Conservation (phyloP, 2,329 filamentous ascomycete genomes). For the Chrysoporthe deuterocubensis region DNA sequence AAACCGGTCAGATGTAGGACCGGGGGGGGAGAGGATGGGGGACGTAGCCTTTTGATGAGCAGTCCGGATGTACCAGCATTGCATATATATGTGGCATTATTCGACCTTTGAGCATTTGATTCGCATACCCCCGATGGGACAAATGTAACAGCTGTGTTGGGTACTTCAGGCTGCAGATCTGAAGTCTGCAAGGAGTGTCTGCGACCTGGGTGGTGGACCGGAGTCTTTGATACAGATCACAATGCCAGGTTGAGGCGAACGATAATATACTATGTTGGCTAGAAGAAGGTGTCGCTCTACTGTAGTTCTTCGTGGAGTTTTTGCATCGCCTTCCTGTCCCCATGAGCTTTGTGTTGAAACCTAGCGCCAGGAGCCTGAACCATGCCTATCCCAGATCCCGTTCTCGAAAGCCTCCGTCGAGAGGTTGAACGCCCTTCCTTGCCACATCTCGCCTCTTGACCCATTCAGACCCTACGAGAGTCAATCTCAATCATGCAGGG, state of each 20-base stretch:
- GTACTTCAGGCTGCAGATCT: neutral
- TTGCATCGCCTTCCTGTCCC: neutral
- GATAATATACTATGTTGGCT: too few relatives aligned
- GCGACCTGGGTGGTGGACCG: neutral
- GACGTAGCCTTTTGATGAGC: conserved; percentile 16
- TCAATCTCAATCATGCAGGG: conserved; percentile 20
- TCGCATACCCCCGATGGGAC: neutral
- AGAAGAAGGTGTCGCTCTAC: neutral
- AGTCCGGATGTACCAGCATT: conserved; percentile 24
- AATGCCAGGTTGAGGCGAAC: too few relatives aligned
- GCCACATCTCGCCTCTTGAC: neutral
- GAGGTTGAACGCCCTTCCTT: conserved; percentile 1
- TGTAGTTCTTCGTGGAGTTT: neutral
- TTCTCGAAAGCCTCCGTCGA: neutral
- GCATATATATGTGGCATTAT: conserved; percentile 16
- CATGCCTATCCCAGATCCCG: neutral
- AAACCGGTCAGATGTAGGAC: neutral
- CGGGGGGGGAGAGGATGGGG: neutral
- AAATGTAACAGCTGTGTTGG: neutral
- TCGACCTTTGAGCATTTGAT: neutral
- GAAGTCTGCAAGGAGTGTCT: neutral
- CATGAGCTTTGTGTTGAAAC: conserved; percentile 12
- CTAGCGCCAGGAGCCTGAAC: neutral
- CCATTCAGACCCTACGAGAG: neutral
- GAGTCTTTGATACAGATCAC: too few relatives aligned